Evolutionary conservation across 495 filamentous ascomycete species (phyloP).

Genomic region (Trichoderma asperelloides): DNA sequence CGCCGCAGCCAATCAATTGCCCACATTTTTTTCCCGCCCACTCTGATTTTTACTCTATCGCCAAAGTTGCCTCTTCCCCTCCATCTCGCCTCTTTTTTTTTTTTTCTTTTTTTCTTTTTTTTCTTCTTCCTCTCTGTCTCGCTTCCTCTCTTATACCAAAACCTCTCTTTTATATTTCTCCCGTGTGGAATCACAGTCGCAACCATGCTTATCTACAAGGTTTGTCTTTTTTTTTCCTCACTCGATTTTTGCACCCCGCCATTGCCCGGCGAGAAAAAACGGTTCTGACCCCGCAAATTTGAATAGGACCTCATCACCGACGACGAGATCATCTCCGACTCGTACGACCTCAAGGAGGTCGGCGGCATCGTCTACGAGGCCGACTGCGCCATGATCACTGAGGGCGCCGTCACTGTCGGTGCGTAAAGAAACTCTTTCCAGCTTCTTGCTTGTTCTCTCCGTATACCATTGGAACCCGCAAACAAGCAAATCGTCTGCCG

Average conservation of each 20-base stretch:
- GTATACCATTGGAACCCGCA: neutral
- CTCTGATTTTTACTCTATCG: neutral
- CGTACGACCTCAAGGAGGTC: slow-evolving; percentile 66
- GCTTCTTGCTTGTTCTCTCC: neutral
- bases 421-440: slow-evolving; percentile 23
- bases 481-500: neutral
- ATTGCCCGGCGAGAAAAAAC: slow-evolving; percentile 3
- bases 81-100: neutral
- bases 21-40: neutral
- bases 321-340: slow-evolving; percentile 95
- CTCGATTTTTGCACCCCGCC: neutral
- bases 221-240: neutral
- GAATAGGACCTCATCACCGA: slow-evolving; percentile 75
- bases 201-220: slow-evolving; percentile 5
- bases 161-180: neutral
- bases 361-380: slow-evolving; percentile 75
- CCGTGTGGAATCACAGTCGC: neutral
- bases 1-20: neutral
- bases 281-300: slow-evolving; percentile 17
- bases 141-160: neutral
- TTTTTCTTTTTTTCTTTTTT: neutral
- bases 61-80: neutral
- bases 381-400: slow-evolving; percentile 79
- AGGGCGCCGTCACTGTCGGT: slow-evolving; percentile 66
- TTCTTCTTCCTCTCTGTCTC: neutral